A percentile compares a stretch with the other conserved stretches of the same genome.
Evolutionary conservation across 768 basidiomycete genomes (phyloP).

Genomic region (Tubosaeta sp.): DNA sequence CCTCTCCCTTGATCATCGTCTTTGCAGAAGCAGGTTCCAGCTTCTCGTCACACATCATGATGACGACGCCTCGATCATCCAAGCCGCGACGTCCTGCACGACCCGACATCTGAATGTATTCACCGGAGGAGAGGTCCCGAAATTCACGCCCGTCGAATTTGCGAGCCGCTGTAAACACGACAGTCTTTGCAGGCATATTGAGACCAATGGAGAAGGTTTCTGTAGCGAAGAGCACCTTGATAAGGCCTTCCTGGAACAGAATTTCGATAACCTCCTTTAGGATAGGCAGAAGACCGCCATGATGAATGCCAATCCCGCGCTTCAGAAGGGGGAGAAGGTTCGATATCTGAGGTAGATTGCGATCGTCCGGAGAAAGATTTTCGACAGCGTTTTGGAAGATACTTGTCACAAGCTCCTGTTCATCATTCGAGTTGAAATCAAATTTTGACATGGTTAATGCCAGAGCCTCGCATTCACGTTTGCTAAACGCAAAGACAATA

Average conservation of each 20-base stretch:
- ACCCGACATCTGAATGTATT: constrained; percentile 99
- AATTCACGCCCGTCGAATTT: constrained; percentile 97
- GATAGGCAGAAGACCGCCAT: constrained; percentile 94
- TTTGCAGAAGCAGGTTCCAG: constrained; percentile 90
- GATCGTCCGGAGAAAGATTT: constrained; percentile 81
- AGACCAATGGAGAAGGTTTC: constrained; percentile 98
- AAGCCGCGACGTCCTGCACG: constrained; percentile 95
- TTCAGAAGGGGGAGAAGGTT: constrained; percentile 90
- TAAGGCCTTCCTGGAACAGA: constrained; percentile 94
- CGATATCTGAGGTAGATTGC: constrained; percentile 87
- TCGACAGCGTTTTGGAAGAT: constrained; percentile 96
- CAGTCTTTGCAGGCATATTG: constrained; percentile 99
- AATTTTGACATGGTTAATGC: constrained; percentile 92
- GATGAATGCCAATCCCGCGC: constrained; percentile 97
- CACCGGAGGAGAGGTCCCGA: constrained; percentile 87
- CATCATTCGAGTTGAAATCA: constrained; percentile 91
- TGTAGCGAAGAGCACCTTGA: constrained; percentile 97
- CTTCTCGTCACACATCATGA: constrained; percentile 99
- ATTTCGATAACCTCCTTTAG: constrained; percentile 99
- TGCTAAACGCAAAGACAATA: constrained; percentile 97
- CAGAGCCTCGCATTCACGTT: constrained; percentile 93
- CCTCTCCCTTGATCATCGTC: constrained; percentile 97
- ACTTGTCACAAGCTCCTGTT: constrained; percentile 78
- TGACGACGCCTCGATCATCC: constrained; percentile 98
- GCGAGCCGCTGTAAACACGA: constrained; percentile 91